phyloP scores from a whole-genome alignment of 805 yeast species.

The Saccharomyces paradoxus region DNA sequence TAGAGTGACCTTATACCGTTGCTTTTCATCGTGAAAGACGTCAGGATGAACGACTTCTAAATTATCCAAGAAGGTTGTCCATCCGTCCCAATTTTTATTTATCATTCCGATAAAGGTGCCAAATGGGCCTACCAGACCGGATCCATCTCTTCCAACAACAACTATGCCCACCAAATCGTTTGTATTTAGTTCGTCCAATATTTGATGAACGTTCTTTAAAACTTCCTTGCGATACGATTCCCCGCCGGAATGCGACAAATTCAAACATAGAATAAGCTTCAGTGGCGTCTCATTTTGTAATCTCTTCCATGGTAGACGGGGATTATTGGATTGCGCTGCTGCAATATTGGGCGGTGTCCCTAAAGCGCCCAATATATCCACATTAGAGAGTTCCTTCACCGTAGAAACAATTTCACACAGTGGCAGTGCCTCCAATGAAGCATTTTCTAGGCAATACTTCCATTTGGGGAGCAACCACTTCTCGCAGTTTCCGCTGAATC shows the following conservation, averaged over 20 bases:
- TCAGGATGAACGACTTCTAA: constrained; percentile 22
- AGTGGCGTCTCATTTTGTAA: constrained; percentile 24
- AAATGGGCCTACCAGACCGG: constrained; percentile 26
- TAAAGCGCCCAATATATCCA: constrained; percentile 14
- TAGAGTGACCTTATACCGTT: constrained; percentile 13
- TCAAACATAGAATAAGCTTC: constrained; percentile 37
- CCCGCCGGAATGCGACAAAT: constrained; percentile 23
- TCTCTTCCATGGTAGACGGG: constrained; percentile 13
- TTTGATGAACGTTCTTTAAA: constrained; percentile 18
- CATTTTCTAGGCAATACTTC: constrained; percentile 31
- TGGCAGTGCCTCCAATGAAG: constrained; percentile 35
- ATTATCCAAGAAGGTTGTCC: constrained; percentile 38
- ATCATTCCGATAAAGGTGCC: constrained; percentile 44
- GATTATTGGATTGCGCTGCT: constrained; percentile 12
- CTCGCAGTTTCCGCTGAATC: constrained; percentile 21
- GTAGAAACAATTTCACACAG: constrained; percentile 15
- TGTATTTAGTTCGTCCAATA: constrained; percentile 27
- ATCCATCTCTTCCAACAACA: constrained; percentile 39
- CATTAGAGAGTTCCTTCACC: constrained; percentile 36
- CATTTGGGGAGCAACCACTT: constrained; percentile 35
- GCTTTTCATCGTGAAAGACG: constrained; percentile 12
- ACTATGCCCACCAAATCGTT: constrained; percentile 43
- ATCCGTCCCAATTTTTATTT: constrained; percentile 39
- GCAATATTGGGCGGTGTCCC: constrained; percentile 28
- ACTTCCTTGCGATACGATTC: constrained; percentile 26